Evolutionary conservation across 2,329 filamentous ascomycete genomes (phyloP).

Genomic region (Scedosporium minutisporum): DNA sequence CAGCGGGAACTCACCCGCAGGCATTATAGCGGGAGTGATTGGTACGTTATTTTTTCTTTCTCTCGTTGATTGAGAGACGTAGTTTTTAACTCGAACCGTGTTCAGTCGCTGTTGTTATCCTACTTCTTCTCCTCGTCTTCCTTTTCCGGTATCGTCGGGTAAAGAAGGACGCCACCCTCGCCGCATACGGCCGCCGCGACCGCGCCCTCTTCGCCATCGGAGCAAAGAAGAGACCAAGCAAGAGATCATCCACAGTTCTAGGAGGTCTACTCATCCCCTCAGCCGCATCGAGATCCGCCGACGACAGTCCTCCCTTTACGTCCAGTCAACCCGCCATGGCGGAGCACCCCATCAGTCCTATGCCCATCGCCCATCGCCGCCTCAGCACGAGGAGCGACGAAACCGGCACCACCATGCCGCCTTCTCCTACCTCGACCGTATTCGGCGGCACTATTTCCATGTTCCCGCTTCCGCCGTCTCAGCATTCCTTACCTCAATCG

Average conservation of each 20-base stretch:
- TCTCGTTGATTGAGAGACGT: background rate
- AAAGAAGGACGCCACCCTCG: background rate
- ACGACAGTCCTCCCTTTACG: background rate
- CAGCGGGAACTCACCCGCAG: background rate
- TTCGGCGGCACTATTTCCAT: background rate
- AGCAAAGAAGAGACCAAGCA: background rate
- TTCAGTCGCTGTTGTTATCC: background rate
- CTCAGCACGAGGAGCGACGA: background rate
- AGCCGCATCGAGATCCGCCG: background rate
- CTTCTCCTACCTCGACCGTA: background rate
- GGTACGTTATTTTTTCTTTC: background rate
- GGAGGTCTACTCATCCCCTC: background rate
- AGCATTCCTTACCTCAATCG: background rate
- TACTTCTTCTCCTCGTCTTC: background rate
- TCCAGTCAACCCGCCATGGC: background rate
- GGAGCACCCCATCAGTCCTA: background rate
- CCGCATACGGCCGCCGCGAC: background rate
- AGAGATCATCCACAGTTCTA: background rate
- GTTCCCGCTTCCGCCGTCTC: background rate
- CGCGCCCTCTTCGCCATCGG: background rate
- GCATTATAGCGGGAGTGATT: background rate
- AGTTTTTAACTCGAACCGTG: background rate
- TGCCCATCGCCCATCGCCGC: background rate
- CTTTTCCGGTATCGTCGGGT: slow-evolving; percentile 1
- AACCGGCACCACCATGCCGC: background rate